phyloP scores from a whole-genome alignment of 2,329 filamentous ascomycete species.

The Geosmithia flava region DNA sequence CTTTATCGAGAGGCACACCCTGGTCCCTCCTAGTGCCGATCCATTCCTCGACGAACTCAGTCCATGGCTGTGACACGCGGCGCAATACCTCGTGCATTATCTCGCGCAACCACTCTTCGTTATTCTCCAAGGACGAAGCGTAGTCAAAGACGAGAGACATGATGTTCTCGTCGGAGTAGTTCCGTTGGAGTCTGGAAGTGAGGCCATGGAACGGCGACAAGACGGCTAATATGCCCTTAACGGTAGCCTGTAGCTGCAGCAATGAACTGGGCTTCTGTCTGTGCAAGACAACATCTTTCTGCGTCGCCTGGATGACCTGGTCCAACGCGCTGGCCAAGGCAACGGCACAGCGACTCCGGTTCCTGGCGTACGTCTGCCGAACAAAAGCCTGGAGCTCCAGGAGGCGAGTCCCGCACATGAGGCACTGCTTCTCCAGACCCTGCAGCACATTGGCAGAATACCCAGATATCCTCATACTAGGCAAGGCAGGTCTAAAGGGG shows the following conservation, averaged over 20 bases:
- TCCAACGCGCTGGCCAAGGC: constrained; percentile 39
- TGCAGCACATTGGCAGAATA: constrained; percentile 37
- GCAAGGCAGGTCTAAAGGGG: constrained; percentile 36
- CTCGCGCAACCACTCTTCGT: constrained; percentile 45
- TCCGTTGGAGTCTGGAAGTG: constrained; percentile 29
- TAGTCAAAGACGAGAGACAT: constrained; percentile 50
- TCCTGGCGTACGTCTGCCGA: constrained; percentile 28
- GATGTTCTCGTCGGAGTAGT: constrained; percentile 44
- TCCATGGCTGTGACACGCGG: constrained; percentile 52
- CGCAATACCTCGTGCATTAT: constrained; percentile 56
- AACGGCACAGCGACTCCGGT: constrained; percentile 32
- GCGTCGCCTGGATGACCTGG: constrained; percentile 33
- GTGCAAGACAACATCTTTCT: constrained; percentile 32
- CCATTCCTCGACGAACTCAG: constrained; percentile 60
- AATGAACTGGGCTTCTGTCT: constrained; percentile 31
- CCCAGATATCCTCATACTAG: constrained; percentile 39
- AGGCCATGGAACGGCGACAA: constrained; percentile 39
- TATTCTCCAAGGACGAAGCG: constrained; percentile 51
- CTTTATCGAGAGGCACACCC: constrained; percentile 38
- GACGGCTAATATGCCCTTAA: constrained; percentile 33
- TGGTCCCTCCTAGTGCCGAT: constrained; percentile 54
- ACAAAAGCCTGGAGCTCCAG: constrained; percentile 33
- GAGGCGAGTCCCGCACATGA: constrained; percentile 33
- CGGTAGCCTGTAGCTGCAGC: constrained; percentile 37
- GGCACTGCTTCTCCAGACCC: constrained; percentile 32